Conservation (phyloP, 768 basidiomycete genomes). For the Leccinum longicurvipes region DNA sequence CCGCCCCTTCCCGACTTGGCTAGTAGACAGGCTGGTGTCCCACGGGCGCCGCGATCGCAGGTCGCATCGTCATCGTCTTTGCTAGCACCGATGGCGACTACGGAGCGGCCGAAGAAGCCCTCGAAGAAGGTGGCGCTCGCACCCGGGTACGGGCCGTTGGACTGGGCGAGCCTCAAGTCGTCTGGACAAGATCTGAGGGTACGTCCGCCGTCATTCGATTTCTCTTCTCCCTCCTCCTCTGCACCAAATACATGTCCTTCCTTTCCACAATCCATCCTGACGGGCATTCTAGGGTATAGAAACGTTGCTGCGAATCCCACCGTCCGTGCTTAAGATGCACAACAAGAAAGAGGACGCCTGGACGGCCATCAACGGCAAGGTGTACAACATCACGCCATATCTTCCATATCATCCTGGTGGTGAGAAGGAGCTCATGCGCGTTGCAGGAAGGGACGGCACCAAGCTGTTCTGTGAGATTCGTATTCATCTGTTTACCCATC, state of each 20-base stretch:
- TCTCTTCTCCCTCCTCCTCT: not conserved
- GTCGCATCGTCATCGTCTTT: slow-evolving; percentile 44
- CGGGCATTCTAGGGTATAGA: slow-evolving; percentile 59
- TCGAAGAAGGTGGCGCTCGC: slow-evolving; percentile 85
- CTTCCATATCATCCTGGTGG: slow-evolving; percentile 92
- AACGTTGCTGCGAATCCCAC: slow-evolving; percentile 64
- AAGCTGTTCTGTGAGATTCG: slow-evolving; percentile 78
- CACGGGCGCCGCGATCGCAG: slow-evolving; percentile 17
- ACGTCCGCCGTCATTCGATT: slow-evolving; percentile 20
- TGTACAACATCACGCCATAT: slow-evolving; percentile 96
- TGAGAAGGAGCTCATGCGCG: slow-evolving; percentile 90
- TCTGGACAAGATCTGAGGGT: slow-evolving; percentile 81
- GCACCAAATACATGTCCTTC: not conserved
- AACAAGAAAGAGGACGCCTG: slow-evolving; percentile 87
- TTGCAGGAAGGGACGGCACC: slow-evolving; percentile 92
- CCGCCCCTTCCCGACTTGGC: slow-evolving; percentile 43
- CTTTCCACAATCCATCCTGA: not conserved
- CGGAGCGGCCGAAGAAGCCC: slow-evolving; percentile 50
- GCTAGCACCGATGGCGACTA: slow-evolving; percentile 60
- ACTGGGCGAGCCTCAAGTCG: slow-evolving; percentile 88
- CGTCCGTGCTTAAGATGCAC: slow-evolving; percentile 75
- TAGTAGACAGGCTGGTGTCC: slow-evolving; percentile 32
- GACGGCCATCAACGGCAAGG: slow-evolving; percentile 88
- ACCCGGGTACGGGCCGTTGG: slow-evolving; percentile 87
- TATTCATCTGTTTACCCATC: not conserved